Percentiles rank a stretch among this genome's conserved stretches.
Conservation (phyloP, 2,329 filamentous ascomycete species). For the Gliomastix tumulicola region DNA sequence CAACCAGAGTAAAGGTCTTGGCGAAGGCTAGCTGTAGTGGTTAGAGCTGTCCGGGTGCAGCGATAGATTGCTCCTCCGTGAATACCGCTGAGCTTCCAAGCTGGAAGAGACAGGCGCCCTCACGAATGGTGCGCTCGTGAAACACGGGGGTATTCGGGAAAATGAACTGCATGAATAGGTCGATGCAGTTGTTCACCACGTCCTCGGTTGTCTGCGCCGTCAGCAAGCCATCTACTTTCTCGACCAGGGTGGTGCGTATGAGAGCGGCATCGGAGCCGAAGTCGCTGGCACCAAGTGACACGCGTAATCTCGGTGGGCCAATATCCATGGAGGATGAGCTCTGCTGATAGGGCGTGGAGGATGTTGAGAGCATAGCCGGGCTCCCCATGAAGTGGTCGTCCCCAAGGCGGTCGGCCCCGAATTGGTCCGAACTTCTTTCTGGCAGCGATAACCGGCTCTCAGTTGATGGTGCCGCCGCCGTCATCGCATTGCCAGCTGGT, state of each 20-base stretch:
- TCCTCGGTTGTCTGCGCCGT: neutral
- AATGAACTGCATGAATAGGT: slow-evolving; percentile 5
- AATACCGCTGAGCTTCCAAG: too few species aligned
- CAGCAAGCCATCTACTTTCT: neutral
- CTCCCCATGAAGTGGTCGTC: neutral
- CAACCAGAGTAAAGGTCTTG: neutral
- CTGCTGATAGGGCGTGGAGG: neutral
- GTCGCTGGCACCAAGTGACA: neutral
- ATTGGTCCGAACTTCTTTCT: neutral
- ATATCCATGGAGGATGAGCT: too few species aligned
- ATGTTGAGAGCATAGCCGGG: neutral
- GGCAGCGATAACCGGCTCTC: neutral
- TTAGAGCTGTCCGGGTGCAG: too few species aligned
- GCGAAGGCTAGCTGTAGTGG: neutral
- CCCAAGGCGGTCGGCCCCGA: neutral
- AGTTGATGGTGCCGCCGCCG: too few species aligned
- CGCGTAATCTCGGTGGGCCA: too few species aligned
- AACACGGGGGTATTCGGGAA: slow-evolving; percentile 5
- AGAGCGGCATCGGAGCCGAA: neutral
- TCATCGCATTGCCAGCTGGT: too few species aligned
- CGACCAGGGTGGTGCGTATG: slow-evolving; percentile 1
- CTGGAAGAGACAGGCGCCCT: slow-evolving; percentile 1
- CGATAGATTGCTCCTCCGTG: too few species aligned
- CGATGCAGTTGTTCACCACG: slow-evolving; percentile 3
- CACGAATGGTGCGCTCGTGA: slow-evolving; percentile 4